Evolutionary conservation across 2,329 filamentous ascomycete species (phyloP).

Genomic region (Diaporthe capsici): DNA sequence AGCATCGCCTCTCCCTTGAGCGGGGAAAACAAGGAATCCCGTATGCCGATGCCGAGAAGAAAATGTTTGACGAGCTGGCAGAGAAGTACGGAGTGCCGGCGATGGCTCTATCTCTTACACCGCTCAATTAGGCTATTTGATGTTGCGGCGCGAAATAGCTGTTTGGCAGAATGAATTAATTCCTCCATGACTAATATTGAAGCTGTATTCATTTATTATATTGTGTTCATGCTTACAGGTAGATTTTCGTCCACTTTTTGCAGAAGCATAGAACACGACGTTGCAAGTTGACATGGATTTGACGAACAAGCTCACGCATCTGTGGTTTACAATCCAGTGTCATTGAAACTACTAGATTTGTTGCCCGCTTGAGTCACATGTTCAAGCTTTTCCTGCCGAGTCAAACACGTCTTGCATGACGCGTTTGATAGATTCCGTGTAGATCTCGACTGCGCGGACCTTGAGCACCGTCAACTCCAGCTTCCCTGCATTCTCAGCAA

Average conservation of each 20-base stretch:
- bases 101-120: background rate
- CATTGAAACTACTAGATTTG: no score
- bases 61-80: constrained; percentile 18
- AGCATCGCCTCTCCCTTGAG: constrained; percentile 19
- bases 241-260: no score
- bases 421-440: constrained; percentile 11
- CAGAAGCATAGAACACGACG: no score
- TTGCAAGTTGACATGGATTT: no score
- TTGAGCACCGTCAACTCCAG: constrained; percentile 38
- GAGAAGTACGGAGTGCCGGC: constrained; percentile 2
- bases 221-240: background rate
- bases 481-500: constrained; percentile 34
- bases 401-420: constrained; percentile 17
- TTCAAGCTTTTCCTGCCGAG: constrained; percentile 2
- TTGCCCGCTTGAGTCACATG: background rate
- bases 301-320: no score
- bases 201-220: background rate
- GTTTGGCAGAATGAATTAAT: no score
- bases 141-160: background rate
- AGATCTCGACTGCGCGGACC: constrained; percentile 3
- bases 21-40: constrained; percentile 13
- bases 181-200: background rate
- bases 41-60: constrained; percentile 18
- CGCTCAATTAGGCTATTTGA: background rate
- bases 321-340: no score